These are phyloP conservation scores for Haematococcus sp. DNA, from an alignment of 139 green algal genomes.

Conservation along the genomic window DNA sequence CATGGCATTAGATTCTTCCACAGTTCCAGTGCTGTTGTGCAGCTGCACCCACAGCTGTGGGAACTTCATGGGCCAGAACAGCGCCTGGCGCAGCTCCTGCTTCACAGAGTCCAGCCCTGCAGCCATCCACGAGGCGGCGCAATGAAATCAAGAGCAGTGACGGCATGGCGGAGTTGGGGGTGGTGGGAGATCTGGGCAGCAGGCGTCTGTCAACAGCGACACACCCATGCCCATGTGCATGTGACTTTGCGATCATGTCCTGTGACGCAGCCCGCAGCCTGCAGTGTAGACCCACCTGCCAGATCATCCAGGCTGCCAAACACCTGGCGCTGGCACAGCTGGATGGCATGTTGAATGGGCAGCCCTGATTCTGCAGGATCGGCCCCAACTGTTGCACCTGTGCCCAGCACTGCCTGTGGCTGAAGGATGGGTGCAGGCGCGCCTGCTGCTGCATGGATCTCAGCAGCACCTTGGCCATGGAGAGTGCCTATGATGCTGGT, in stretches of 20 bases:
- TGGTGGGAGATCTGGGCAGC: not conserved
- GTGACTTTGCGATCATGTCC: not conserved
- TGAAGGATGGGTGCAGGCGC: too few relatives aligned
- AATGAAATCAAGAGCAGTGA: not conserved
- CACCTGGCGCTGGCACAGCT: slow-evolving; percentile 15
- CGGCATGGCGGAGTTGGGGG: not conserved
- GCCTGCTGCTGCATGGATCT: too few relatives aligned
- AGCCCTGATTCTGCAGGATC: too few relatives aligned
- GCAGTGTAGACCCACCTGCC: not conserved
- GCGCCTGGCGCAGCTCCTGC: slow-evolving; percentile 49
- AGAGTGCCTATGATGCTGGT: too few relatives aligned
- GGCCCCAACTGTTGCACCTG: too few relatives aligned
- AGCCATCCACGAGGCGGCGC: not conserved
- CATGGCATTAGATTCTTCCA: not conserved
- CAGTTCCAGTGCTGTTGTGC: too few relatives aligned
- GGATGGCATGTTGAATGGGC: not conserved
- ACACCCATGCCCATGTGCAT: not conserved
- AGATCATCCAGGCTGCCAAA: slow-evolving; percentile 4
- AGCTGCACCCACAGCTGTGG: slow-evolving; percentile 45
- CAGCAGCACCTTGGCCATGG: too few relatives aligned
- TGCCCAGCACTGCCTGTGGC: too few relatives aligned
- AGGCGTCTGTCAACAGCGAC: not conserved
- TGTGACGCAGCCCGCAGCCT: not conserved
- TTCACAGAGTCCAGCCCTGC: slow-evolving; percentile 24
- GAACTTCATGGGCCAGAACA: slow-evolving; percentile 50